Evolutionary conservation across 768 basidiomycete species (phyloP).

Genomic region (Macrolepiota dolichaula): DNA sequence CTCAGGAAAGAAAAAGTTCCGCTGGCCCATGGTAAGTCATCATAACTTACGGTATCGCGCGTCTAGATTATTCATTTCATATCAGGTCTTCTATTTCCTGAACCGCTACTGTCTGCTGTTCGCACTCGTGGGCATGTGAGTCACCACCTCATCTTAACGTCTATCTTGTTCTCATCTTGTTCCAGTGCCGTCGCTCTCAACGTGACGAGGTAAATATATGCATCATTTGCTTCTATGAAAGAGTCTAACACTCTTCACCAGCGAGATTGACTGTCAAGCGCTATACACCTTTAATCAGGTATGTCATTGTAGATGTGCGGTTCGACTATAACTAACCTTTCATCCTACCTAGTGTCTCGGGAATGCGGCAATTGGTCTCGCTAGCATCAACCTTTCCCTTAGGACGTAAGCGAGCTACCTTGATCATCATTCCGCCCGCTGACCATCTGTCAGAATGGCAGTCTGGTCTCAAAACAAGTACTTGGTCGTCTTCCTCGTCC

Average conservation of each 20-base stretch:
- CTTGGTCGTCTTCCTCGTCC: conserved; percentile 47
- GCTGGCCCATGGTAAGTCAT: conserved; percentile 59
- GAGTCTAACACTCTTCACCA: conserved; percentile 16
- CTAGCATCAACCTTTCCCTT: conserved; percentile 68
- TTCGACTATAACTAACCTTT: background rate
- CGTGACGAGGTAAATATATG: conserved; percentile 41
- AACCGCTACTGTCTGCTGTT: conserved; percentile 65
- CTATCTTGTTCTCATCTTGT: background rate
- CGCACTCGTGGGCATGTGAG: conserved; percentile 69
- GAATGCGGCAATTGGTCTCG: conserved; percentile 64
- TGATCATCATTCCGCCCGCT: conserved; percentile 6
- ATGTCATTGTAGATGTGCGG: conserved; percentile 13
- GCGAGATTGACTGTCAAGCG: conserved; percentile 59
- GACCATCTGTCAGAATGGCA: conserved; percentile 46
- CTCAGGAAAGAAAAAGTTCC: conserved; percentile 52
- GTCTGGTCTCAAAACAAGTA: conserved; percentile 62
- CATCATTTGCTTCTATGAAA: background rate
- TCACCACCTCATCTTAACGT: conserved; percentile 3
- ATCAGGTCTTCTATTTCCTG: conserved; percentile 64
- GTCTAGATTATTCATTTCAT: background rate
- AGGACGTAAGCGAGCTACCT: conserved; percentile 48
- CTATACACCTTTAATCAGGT: conserved; percentile 68
- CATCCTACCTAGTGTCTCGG: conserved; percentile 39
- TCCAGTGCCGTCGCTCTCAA: conserved; percentile 55
- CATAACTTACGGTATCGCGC: background rate